Base-by-base conservation (phyloP, 1,139 yeast species). In the Kodamaea anthophila region DNA sequence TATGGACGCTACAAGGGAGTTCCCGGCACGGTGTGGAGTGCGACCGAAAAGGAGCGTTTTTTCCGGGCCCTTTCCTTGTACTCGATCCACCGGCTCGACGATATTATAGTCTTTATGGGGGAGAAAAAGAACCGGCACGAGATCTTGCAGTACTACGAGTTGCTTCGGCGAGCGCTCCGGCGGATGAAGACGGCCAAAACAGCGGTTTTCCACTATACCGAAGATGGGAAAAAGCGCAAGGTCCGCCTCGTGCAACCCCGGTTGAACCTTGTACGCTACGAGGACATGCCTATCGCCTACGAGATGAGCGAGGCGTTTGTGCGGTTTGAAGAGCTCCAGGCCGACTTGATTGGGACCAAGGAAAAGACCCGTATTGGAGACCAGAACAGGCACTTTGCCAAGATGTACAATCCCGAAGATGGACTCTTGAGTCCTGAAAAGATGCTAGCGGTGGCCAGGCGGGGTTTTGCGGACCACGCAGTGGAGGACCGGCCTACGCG, bases 271-370 rank as follows among this genome's bases (percentile, higher is more conserved):
- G 43, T 65, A 9, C 45, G 49, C 6, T 60, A 64, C 46, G 48
- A 49, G 14, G 71, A 71, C 3, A 48, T 76, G 15, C 83, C 83
- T 1, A 55, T 60, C 2, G 71, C 78, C 1, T 54, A 55, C 38
- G 85, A 77, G 45, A 65, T 76, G 68, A 63, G 70, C 35, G 60
- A 58, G 12, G 53, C 53, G 13, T 74, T 69, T 49, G 46, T 70
- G 2, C 47, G 49, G 9, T 52, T 69, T 48, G 84, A 77, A 44
- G 70, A 70, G 24, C 46, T 48, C 5, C 76, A 70, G 38, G 58
- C 65, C 13, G 41, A 37, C 3, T 40, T 47, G 25, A 43, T 61
- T 3, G 33, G 43, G 2, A 29, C 37, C 15, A 41, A 43, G 23
- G 61, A 56, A 19, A 31, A 40, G 15, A 30, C 36, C 9, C 20